phyloP scores from a whole-genome alignment of 78 protist species.

The Tieghemostelium lacteum region DNA sequence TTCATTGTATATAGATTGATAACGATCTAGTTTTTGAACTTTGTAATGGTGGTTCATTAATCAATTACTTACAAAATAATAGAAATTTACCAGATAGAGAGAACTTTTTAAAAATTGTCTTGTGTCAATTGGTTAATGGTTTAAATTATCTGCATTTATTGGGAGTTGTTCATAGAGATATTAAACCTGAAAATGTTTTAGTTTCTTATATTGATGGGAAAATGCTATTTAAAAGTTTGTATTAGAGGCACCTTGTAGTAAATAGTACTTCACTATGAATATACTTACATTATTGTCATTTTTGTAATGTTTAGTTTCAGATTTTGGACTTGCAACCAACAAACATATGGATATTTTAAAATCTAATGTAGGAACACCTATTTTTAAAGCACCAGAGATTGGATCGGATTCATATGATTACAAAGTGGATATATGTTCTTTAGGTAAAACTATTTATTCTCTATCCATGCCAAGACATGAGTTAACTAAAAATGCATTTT shows the following conservation, averaged over 20 bases:
- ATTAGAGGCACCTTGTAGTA: too few relatives aligned
- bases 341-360: neutral
- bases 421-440: neutral
- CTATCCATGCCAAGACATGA: neutral
- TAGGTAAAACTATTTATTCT: neutral
- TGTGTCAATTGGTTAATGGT: neutral
- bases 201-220: neutral
- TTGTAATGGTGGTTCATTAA: neutral
- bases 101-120: too few relatives aligned
- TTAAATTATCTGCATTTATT: constrained; percentile 65
- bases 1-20: too few relatives aligned
- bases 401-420: neutral
- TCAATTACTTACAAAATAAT: too few relatives aligned
- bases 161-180: constrained; percentile 71
- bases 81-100: neutral
- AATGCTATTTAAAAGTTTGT: neutral
- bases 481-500: neutral
- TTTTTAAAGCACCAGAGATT: neutral
- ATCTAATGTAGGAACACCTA: neutral
- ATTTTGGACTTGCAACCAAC: neutral
- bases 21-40: neutral
- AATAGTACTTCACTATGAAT: too few relatives aligned
- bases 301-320: neutral
- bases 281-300: too few relatives aligned
- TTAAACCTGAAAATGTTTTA: constrained; percentile 80